Conservation (phyloP, 768 basidiomycete genomes). For the Boletales sp. region DNA sequence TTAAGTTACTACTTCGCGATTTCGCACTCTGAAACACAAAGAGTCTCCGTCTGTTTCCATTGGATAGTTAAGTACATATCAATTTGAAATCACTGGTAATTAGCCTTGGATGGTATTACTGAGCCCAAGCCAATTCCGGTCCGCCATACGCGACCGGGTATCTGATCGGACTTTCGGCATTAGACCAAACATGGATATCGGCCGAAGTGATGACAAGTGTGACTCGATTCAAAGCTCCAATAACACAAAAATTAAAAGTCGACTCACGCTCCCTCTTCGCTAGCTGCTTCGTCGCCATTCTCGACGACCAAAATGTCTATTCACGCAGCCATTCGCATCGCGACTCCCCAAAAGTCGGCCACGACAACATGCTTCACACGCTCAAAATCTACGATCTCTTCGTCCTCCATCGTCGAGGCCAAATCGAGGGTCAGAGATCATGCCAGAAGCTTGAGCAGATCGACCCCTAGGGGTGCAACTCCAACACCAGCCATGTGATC, state of each 20-base stretch:
- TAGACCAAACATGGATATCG: constrained; percentile 17
- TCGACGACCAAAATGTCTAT: constrained; percentile 38
- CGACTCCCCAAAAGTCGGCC: constrained; percentile 36
- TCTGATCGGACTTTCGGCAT: constrained; percentile 22
- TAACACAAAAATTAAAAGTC: constrained; percentile 1
- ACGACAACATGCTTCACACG: constrained; percentile 37
- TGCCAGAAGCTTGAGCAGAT: constrained; percentile 70
- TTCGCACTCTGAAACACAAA: no score
- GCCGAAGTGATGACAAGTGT: constrained; percentile 20
- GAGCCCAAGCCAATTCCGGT: no score
- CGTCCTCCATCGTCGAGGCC: constrained; percentile 66
- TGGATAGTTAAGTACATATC: no score
- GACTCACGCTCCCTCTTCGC: constrained; percentile 1
- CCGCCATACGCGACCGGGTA: no score
- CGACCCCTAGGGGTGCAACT: constrained; percentile 56
- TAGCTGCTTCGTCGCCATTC: constrained; percentile 9
- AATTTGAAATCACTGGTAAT: no score
- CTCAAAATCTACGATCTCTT: constrained; percentile 47
- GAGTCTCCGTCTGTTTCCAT: no score
- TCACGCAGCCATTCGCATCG: constrained; percentile 40
- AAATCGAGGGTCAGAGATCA: constrained; percentile 78
- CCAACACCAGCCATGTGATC: constrained; percentile 62
- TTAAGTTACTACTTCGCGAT: no score
- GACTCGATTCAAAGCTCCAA: constrained; percentile 14
- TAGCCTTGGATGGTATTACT: no score